Base-by-base conservation (phyloP, 2,329 filamentous ascomycete species). In the Coniosporium tulheliwenetii region DNA sequence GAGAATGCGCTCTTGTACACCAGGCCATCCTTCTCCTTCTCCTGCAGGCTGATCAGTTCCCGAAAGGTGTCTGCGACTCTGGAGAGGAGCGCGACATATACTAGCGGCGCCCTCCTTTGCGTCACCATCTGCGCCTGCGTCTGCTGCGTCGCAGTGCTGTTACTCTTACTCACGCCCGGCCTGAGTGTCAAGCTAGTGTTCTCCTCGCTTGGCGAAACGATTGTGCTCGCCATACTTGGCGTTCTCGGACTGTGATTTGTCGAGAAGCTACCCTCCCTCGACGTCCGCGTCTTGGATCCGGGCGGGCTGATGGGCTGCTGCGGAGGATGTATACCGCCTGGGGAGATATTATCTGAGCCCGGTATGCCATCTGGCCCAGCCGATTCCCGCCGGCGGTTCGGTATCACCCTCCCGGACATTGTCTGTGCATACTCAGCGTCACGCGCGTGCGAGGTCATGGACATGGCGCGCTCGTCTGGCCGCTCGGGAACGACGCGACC, bases 1-100 rank as follows among this genome's bases (percentile, higher is more conserved):
- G 85, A 93, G 58, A 98, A 98, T 2, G 89, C 85, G 61, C 91
- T 94, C 60, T 94, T 93, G 66, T 98, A 98, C 2, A 89, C 86
- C 45, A 98, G 69, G 42, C 89, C 89, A 67, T 98, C 95, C 70
- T 98, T 98, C 47, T 85, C 86, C 46, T 87, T 78, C 54, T 96
- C 91, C 40, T 81, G 79, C 16, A 87, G 73, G 16, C 79, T 75
- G 38, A 98, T 86, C 59, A 89, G 81, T 51, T 93, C 85, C 40
- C 85, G 79, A 62, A 98, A 96, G 41, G 85, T 86, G 52, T 93
- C 84, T 35, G 84, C 87, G 4, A 98, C 91, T 41, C 83, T 78
- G n/a, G 91, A 96, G 14, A 98, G 68, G 37, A 96, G 66, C 31
- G 91, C 91, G 16, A 91, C 91, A 56, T 98, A 96, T 1, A 96